Base-by-base conservation (phyloP, 805 yeast species). In the Sungouiella blattae region DNA sequence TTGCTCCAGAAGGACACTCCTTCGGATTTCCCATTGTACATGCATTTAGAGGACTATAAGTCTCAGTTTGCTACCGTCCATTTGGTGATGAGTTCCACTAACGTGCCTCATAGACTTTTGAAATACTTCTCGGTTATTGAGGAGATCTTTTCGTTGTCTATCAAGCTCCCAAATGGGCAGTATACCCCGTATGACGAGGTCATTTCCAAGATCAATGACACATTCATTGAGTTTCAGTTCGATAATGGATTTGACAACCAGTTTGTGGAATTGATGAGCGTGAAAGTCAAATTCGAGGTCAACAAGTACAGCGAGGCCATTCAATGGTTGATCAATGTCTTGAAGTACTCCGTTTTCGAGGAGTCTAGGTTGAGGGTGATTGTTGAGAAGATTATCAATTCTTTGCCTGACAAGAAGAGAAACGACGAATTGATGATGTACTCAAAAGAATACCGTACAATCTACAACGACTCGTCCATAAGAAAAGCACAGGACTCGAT, bases 11-110 rank as follows among this genome's bases (percentile, higher is more conserved):
- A 40, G 13, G 67, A 63, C 36, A 36, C 49, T 3, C 79, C 82
- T 18, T 34, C 47, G 1, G 65, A 71, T 33, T 70, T 83, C 42
- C 87, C 89, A 4, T 57, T 89, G 25, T 80, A 78, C 42, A 55
- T 89, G 33, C 93, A 87, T 53, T 72, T 84, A 47, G 97, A 93
- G 58, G 77, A 82, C 44, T 82, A 77, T 52, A 74, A 80, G 36
- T 85, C 96, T 1, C 80, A 84, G 50, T 93, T 91, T 54, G 76
- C 86, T 23, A 77, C 83, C 11, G 68, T 88, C 14, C 76, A 79
- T 39, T 54, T 87, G 25, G 57, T 81, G 24, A 56, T 85, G 52
- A 75, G 81, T 7, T 75, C 86, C 1, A 70, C 63, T 28, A 68
- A 50, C 30, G 66, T 78, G 15, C 81, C 74, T 33, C 63, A 71